Evolutionary conservation across 768 basidiomycete species (phyloP), one percentile per base, ranked within the genome.

Genomic region (Calocybe cyanea): DNA sequence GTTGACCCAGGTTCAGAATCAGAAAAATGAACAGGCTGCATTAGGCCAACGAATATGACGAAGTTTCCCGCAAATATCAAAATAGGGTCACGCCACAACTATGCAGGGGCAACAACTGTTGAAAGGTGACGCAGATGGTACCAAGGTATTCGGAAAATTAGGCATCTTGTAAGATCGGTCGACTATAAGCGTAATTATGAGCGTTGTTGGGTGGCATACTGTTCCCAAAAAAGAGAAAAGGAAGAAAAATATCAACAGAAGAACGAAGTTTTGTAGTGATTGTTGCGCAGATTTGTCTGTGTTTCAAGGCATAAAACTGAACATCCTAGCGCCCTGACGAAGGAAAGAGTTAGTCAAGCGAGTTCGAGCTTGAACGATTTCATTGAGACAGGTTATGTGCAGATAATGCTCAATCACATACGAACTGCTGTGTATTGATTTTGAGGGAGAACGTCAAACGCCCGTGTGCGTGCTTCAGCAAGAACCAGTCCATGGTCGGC

Each of bases 391-490:
- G 38, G 23, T n/a, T 30, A 47, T 24, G 45, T 46, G 40, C 50
- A 31, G 15, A 47, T 43, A 58, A 55, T 50, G 41, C 42, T 38
- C 24, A 30, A 45, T 51, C 34, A 65, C 88, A 66, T 65, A 93
- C 92, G 77, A 49, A 83, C 85, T 41, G 88, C 90, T 50, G 78
- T 71, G 65, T 95, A 96, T 56, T 82, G 75, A 47, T 74, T 68
- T 57, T 84, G 77, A 14, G 83, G 70, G 24, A 87, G 71, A 44
- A 92, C 90, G 41, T 92, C 86, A 64, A 96, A 94, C 2, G 82
- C 61, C 38, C 76, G 70, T 19, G 92, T 91, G 33, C 76, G 73
- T n/a, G 82, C 75, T 53, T 81, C 74, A 34, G 89, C 85, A 19
- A 96, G 76, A 19, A 79, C 68, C 2, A 73, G 74, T 14, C 87